These are phyloP conservation scores for Lasiosphaeria miniovina DNA, from an alignment of 495 filamentous ascomycete genomes.

Conservation along the genomic window DNA sequence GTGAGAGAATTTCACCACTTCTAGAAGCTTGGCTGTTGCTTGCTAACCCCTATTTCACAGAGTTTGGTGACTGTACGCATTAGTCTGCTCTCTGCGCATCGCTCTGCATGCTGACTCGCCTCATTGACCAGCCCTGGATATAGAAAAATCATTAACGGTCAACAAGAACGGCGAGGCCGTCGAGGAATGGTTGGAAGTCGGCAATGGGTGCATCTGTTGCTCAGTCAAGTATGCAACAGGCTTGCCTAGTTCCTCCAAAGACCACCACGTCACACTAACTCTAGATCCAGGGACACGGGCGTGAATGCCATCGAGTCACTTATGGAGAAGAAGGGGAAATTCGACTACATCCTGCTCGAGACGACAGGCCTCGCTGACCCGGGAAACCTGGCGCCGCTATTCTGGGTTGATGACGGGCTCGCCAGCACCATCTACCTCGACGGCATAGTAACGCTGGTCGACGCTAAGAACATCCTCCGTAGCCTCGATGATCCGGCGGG, in stretches of 20 bases:
- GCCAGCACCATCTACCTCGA: constrained; percentile 94
- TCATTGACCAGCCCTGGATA: constrained; percentile 66
- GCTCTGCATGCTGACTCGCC: constrained; percentile 20
- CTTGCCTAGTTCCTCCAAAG: not conserved
- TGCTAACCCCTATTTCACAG: constrained; percentile 37
- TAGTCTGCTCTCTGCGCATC: not conserved
- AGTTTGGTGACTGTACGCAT: constrained; percentile 88
- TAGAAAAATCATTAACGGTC: constrained; percentile 89
- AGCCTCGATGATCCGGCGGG: constrained; percentile 72
- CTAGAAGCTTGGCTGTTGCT: not conserved
- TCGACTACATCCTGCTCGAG: constrained; percentile 97
- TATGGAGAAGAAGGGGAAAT: constrained; percentile 90
- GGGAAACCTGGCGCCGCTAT: constrained; percentile 90
- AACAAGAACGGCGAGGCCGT: constrained; percentile 81
- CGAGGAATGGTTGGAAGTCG: constrained; percentile 92
- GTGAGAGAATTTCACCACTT: constrained; percentile 33
- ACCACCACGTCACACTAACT: constrained; percentile 1
- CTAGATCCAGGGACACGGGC: constrained; percentile 66
- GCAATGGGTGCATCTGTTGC: constrained; percentile 97
- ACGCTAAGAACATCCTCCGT: constrained; percentile 85
- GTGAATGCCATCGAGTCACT: constrained; percentile 91
- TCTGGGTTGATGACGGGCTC: constrained; percentile 95
- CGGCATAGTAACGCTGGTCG: constrained; percentile 92
- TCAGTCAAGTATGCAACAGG: constrained; percentile 73
- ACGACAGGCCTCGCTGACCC: constrained; percentile 95